phyloP scores from a whole-genome alignment of 2,329 filamentous ascomycete species.

The Monilinia aucupariae region DNA sequence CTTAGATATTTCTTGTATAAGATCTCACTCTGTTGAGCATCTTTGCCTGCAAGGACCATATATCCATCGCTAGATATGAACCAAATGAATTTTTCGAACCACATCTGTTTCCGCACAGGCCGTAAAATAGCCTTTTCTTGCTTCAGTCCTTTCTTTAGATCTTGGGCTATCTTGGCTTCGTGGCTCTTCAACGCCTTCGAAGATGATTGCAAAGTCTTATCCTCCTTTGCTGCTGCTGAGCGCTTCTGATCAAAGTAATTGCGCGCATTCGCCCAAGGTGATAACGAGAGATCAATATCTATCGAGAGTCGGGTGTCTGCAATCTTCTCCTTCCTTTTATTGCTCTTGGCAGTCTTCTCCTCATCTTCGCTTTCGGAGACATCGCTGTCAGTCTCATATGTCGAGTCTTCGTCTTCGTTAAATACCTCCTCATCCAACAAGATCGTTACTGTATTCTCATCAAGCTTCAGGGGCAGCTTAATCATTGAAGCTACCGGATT shows the following conservation, averaged over 20 bases:
- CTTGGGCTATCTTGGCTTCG: slow-evolving; percentile 79
- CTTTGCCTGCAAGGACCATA: slow-evolving; percentile 81
- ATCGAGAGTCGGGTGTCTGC: slow-evolving; percentile 58
- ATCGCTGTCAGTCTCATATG: slow-evolving; percentile 61
- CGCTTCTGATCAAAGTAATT: slow-evolving; percentile 91
- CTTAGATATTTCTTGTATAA: slow-evolving; percentile 82
- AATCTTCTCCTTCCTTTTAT: slow-evolving; percentile 38
- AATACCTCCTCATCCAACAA: slow-evolving; percentile 62
- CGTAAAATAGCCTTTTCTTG: slow-evolving; percentile 85
- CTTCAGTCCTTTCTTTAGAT: slow-evolving; percentile 82
- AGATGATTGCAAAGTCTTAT: slow-evolving; percentile 79
- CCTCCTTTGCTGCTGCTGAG: slow-evolving; percentile 75
- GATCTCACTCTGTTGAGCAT: slow-evolving; percentile 83
- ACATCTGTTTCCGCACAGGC: slow-evolving; percentile 75
- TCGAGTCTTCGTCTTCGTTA: slow-evolving; percentile 47
- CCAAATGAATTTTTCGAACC: slow-evolving; percentile 97
- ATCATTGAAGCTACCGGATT: slow-evolving; percentile 88
- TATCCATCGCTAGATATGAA: slow-evolving; percentile 96
- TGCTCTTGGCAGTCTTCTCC: slow-evolving; percentile 37
- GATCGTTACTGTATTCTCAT: slow-evolving; percentile 84
- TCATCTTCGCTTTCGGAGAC: slow-evolving; percentile 53
- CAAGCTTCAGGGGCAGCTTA: slow-evolving; percentile 76
- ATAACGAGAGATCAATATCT: slow-evolving; percentile 77
- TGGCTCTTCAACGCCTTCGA: slow-evolving; percentile 80
- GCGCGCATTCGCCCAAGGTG: slow-evolving; percentile 82